Evolutionary conservation across 371 early-diverging fungal genomes (phyloP).

Genomic region (Mucor plumbeus): DNA sequence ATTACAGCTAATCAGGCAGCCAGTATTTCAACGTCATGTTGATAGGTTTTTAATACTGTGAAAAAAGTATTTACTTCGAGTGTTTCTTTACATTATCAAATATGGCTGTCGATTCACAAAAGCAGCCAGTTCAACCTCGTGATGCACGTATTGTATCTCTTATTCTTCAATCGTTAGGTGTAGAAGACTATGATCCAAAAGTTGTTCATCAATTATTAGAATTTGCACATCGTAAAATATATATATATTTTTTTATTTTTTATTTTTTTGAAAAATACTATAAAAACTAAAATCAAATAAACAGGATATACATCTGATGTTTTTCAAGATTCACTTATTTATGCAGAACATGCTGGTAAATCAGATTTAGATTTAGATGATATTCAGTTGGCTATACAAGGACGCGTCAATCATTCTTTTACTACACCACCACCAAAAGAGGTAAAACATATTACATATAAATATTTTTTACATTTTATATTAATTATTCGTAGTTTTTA

Average conservation of each 20-base stretch:
- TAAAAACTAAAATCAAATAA: neutral
- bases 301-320: conserved; percentile 94
- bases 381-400: conserved; percentile 92
- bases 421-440: conserved; percentile 91
- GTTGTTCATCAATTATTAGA: conserved; percentile 97
- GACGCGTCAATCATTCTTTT: conserved; percentile 89
- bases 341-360: conserved; percentile 93
- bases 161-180: conserved; percentile 89
- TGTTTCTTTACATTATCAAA: neutral
- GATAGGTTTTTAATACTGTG: too few relatives aligned
- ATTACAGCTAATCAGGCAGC: too few relatives aligned
- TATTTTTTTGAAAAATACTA: neutral
- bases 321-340: conserved; percentile 92
- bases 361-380: conserved; percentile 87
- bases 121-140: conserved; percentile 63
- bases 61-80: neutral
- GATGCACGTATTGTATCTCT: conserved; percentile 94
- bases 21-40: too few relatives aligned
- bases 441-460: conserved; percentile 41
- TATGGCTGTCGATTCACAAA: conserved; percentile 30
- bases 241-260: neutral
- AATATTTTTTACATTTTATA: neutral
- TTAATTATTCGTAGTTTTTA: conserved; percentile 63
- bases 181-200: conserved; percentile 96
- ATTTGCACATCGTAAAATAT: conserved; percentile 89